These are phyloP conservation scores for Cylindrodendrum hubeiense DNA, from an alignment of 2,329 filamentous ascomycete genomes.

Conservation along the genomic window DNA sequence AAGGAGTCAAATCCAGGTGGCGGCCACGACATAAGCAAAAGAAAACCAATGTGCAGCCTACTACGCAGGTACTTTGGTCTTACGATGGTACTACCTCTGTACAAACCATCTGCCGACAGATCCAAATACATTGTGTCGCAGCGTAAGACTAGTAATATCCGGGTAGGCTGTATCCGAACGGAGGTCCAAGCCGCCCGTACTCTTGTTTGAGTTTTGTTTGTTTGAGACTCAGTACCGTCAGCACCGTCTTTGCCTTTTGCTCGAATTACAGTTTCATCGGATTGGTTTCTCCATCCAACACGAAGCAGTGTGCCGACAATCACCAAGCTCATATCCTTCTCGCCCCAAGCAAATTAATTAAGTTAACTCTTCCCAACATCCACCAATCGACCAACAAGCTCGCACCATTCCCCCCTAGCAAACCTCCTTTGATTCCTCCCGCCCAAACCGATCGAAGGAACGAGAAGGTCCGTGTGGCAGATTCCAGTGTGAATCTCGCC, in stretches of 20 bases:
- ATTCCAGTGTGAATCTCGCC: constrained; percentile 19
- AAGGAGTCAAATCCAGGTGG: background rate
- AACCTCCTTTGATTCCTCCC: background rate
- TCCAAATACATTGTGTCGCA: background rate
- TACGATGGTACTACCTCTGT: background rate
- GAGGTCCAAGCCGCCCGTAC: background rate
- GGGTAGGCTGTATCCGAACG: background rate
- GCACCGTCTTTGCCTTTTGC: background rate
- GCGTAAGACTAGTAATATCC: background rate
- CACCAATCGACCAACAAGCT: constrained; percentile 24
- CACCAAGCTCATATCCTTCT: constrained; percentile 7
- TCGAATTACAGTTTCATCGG: background rate
- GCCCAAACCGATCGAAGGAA: constrained; percentile 19
- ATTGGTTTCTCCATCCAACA: background rate
- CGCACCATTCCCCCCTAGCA: background rate
- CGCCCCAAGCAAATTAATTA: constrained; percentile 15
- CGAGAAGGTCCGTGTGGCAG: constrained; percentile 17
- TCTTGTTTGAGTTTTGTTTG: background rate
- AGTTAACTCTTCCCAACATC: constrained; percentile 5
- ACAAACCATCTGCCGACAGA: background rate
- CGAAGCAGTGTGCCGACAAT: background rate
- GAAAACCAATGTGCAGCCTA: background rate
- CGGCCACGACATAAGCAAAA: background rate
- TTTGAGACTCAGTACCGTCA: background rate
- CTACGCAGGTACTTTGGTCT: background rate